Percentiles rank a stretch among this genome's conserved stretches.
Evolutionary conservation across 139 green algal genomes (phyloP).

Genomic region (Ulvella scutata): DNA sequence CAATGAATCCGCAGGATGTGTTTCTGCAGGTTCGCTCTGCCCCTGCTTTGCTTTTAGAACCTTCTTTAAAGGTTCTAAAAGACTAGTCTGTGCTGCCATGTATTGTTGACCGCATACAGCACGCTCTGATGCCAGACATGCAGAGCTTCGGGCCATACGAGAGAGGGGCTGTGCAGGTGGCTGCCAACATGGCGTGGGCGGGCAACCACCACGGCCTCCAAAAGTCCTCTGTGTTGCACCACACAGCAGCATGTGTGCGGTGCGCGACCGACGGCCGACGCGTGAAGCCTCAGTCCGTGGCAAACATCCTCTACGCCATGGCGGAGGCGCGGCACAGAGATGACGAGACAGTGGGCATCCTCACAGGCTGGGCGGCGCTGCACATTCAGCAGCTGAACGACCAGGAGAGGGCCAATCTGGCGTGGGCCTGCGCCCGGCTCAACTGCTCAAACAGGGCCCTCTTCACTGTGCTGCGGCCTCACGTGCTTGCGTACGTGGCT

Average conservation of each 20-base stretch:
- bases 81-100: background rate
- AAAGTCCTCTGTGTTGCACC: background rate
- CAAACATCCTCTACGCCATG: background rate
- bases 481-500: background rate
- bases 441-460: background rate
- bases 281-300: background rate
- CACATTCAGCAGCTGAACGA: background rate
- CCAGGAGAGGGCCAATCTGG: background rate
- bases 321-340: background rate
- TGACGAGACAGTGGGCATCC: background rate
- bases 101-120: background rate
- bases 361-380: background rate
- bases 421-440: background rate
- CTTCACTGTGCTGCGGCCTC: background rate
- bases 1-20: background rate
- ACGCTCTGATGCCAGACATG: background rate
- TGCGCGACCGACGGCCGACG: background rate
- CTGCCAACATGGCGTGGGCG: background rate
- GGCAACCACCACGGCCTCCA: background rate
- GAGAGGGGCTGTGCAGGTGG: background rate
- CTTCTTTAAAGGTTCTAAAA: too few species aligned
- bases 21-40: background rate
- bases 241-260: background rate
- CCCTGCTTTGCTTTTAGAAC: too few species aligned
- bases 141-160: background rate